Evolutionary conservation across 2,329 filamentous ascomycete species (phyloP).

Genomic region (Alternaria longipes): DNA sequence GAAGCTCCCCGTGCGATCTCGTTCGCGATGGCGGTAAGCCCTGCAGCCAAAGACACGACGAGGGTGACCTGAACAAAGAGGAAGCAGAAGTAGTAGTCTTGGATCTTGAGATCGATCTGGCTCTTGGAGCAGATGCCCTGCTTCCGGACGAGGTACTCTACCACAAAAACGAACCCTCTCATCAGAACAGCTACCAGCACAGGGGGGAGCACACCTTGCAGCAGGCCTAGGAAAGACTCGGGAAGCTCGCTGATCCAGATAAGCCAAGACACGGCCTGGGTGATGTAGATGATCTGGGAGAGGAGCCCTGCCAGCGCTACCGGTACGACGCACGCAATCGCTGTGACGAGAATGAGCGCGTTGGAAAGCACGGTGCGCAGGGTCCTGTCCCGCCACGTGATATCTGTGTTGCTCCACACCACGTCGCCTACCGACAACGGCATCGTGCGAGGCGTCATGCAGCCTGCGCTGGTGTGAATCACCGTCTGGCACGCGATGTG

Average conservation of each 20-base stretch:
- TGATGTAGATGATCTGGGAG: constrained; percentile 23
- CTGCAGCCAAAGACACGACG: constrained; percentile 17
- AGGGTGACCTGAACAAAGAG: constrained; percentile 20
- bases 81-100: constrained; percentile 28
- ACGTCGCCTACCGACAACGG: constrained; percentile 12
- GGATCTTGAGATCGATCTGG: constrained; percentile 14
- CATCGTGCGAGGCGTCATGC: constrained; percentile 15
- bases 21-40: constrained; percentile 21
- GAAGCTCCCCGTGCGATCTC: constrained; percentile 8
- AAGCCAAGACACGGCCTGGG: constrained; percentile 9
- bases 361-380: constrained; percentile 18
- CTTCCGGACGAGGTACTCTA: constrained; percentile 14
- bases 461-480: constrained; percentile 14
- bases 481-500: constrained; percentile 19
- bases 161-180: constrained; percentile 7
- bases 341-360: constrained; percentile 6
- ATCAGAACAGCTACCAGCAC: constrained; percentile 5
- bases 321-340: constrained; percentile 10
- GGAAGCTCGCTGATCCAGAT: constrained; percentile 17
- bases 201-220: constrained; percentile 18
- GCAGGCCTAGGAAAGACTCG: constrained; percentile 8
- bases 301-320: constrained; percentile 17
- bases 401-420: constrained; percentile 20
- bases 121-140: constrained; percentile 17
- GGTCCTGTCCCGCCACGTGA: constrained; percentile 14